Conservation (phyloP, 352 stramenopile species). For the Hyaloperonospora arabidopsidis region DNA sequence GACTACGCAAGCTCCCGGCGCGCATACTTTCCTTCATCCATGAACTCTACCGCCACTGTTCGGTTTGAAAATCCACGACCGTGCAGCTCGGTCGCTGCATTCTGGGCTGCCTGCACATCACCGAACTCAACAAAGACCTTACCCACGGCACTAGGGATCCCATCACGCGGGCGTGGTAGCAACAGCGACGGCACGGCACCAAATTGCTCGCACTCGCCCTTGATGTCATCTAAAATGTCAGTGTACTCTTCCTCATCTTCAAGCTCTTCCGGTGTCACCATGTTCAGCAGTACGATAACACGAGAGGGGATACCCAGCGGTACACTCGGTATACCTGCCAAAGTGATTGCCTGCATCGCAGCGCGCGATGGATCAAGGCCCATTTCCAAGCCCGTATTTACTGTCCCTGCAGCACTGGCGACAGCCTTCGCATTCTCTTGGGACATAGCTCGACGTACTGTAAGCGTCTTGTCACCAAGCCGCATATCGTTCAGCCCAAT, state of each 20-base stretch:
- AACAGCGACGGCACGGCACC: constrained; percentile 67
- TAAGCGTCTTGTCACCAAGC: constrained; percentile 88
- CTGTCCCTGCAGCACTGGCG: constrained; percentile 51
- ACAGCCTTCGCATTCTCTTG: constrained; percentile 63
- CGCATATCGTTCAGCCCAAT: constrained; percentile 94
- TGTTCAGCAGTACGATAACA: constrained; percentile 95
- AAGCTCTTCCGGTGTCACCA: constrained; percentile 95
- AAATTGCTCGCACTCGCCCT: constrained; percentile 91
- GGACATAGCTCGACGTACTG: constrained; percentile 81
- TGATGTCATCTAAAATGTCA: constrained; percentile 94
- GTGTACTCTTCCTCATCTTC: constrained; percentile 91
- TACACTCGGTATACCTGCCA: constrained; percentile 49
- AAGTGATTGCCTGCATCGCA: constrained; percentile 59
- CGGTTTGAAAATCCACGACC: constrained; percentile 90
- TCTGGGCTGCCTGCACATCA: constrained; percentile 64
- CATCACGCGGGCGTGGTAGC: constrained; percentile 67
- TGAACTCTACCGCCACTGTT: constrained; percentile 85
- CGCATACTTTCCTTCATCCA: constrained; percentile 85
- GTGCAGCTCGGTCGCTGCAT: constrained; percentile 83
- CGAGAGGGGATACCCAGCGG: constrained; percentile 59
- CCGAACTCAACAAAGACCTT: constrained; percentile 93
- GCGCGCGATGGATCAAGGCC: constrained; percentile 55
- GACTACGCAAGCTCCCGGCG: constrained; percentile 57
- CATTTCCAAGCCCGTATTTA: constrained; percentile 63
- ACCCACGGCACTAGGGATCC: constrained; percentile 44